Evolutionary conservation across 164 flowering plant genomes (phyloP), one percentile per base, ranked within the genome.

Genomic region (Liquidambar formosana): DNA sequence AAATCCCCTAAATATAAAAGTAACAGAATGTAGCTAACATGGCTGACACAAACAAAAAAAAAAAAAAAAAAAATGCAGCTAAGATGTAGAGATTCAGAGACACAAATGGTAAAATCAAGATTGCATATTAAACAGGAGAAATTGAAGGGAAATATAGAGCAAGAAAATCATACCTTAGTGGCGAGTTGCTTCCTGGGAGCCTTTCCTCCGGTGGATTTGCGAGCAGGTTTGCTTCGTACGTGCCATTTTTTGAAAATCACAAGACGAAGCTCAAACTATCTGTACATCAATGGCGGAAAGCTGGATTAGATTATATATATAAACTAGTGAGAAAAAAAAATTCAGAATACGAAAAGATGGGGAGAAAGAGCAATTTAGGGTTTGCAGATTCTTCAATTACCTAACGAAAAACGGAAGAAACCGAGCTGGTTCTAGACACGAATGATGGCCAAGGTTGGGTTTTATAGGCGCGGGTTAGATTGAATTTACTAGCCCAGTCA

Each of bases 161-260:
- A 28, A 21, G 10, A n/a, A 27, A 56, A 61, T 1, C 44, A 4
- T 1, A 71, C 81, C 82, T 81, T 78, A 0, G 82, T 81, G 25
- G 82, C 84, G 10, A 81, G 80, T 59, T 76, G 80, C 62, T 81
- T 81, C 48, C 84, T 64, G 2, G 83, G 83, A 63, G 77, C 80
- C 69, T 80, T 80, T 1, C 83, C 83, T 27, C 78, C 83, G 25
- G 81, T 77, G 64, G 80, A 80, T 57, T 80, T 77, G 13, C 80
- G 73, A 72, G 83, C 83, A n/a, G 10, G 81, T 78, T 65, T 80
- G 84, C 79, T 81, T 81, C 12, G 84, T 81, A 71, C 84, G 78
- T 43, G 84, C 84, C 84, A 81, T 81, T 47, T 28, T 27, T 5
- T 8, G 43, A 10, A 46, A 19, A 45, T 8, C 41, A 33, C 28